These are phyloP conservation scores for Gaertneriomyces semiglobifer DNA, from an alignment of 192 early-diverging fungal species.

Conservation along the genomic window DNA sequence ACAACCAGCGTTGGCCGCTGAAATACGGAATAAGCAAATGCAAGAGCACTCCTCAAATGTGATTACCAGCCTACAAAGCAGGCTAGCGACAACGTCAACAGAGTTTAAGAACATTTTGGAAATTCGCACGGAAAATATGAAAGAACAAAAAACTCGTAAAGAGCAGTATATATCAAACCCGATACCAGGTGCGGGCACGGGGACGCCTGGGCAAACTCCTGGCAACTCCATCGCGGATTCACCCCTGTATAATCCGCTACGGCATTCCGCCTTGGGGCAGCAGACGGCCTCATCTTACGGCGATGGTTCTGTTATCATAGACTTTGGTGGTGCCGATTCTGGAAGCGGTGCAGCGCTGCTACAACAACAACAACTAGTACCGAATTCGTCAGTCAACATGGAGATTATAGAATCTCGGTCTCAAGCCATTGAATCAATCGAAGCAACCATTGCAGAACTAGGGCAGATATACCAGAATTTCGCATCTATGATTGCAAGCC, in stretches of 20 bases:
- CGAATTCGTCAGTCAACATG: conserved; percentile 51
- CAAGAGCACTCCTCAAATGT: conserved; percentile 89
- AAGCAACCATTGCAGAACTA: conserved; percentile 94
- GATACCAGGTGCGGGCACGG: conserved; percentile 5
- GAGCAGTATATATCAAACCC: conserved; percentile 72
- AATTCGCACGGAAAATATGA: conserved; percentile 92
- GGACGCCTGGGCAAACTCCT: background rate
- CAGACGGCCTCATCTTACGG: background rate
- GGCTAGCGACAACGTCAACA: conserved; percentile 82
- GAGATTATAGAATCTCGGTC: conserved; percentile 85
- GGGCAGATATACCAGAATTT: conserved; percentile 86
- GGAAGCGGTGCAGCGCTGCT: conserved; percentile 9
- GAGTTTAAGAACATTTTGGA: conserved; percentile 96
- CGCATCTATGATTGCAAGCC: conserved; percentile 79
- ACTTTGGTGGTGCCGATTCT: conserved; percentile 38
- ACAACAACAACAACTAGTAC: conserved; percentile 66
- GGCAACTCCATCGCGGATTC: conserved; percentile 36
- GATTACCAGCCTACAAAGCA: conserved; percentile 87
- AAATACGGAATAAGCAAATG: conserved; percentile 54
- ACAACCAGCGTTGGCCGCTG: background rate
- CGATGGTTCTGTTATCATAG: conserved; percentile 38
- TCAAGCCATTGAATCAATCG: conserved; percentile 92
- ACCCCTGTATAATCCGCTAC: conserved; percentile 62
- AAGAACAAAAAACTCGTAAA: conserved; percentile 79
- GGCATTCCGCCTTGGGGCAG: conserved; percentile 12